Evolutionary conservation across 2,329 filamentous ascomycete species (phyloP), one percentile per base, ranked within the genome.

Genomic region (Ascosphaera apis): DNA sequence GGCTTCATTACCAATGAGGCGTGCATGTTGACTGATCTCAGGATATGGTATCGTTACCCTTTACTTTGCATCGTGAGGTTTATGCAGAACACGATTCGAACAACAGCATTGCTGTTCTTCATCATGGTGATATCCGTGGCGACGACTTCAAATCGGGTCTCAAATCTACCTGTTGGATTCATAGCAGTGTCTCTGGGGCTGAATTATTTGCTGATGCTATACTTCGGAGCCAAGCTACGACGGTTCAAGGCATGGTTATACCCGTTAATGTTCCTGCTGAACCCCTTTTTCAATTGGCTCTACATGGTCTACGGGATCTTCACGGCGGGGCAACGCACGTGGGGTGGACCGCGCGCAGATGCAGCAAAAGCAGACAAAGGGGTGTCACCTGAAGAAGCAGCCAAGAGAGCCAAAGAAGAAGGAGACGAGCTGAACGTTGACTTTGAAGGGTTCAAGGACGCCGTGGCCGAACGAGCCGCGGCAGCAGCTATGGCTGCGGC

Each of bases 271-370:
- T 95, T 93, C 52, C 58, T 92, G 33, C 55, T 93, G 42, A 95
- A 93, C 50, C 86, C 88, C 1, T 91, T 95, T 51, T 84, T 93
- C 65, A 95, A 95, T 56, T 95, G 86, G 86, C 69, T 82, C 39
- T 95, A 95, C 60, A 92, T 93, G 78, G 77, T 92, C 2, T 92
- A 93, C 53, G 84, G 83, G 32, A 91, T 92, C 45, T 88, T 91
- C 55, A 93, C 86, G 1, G 83, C 84, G 19, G 83, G 84, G 15
- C 82, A 92, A 53, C 69, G 86, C 43, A 95, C 86, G 1, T 98
- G 88, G 86, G 86, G 86, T 44, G 86, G 86, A 0, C 88, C 86
- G 8, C 70, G 86, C 47, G 83, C 82, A 1, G 86, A 95, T 54
- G 84, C 84, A 1, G 81, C 78, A 19, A 66, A 73, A 30, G 84